phyloP scores from a whole-genome alignment of 2,329 filamentous ascomycete species.

The Fusarium chuoi region DNA sequence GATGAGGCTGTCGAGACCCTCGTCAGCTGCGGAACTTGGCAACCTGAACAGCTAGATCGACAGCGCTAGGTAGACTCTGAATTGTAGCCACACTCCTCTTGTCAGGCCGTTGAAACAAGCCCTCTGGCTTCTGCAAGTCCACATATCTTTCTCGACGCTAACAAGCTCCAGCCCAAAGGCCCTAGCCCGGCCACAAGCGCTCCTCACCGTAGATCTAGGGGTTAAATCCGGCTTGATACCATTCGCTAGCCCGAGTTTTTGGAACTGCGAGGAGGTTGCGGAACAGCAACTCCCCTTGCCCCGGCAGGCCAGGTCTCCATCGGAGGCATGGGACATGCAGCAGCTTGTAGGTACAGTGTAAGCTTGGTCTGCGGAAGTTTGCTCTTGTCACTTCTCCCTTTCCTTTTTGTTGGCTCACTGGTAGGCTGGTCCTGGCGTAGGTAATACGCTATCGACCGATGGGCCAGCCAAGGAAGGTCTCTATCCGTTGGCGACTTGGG shows the following conservation, averaged over 20 bases:
- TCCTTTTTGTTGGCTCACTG: conserved; percentile 6
- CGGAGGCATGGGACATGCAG: conserved; percentile 6
- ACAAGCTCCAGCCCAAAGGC: conserved; percentile 22
- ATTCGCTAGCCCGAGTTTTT: conserved; percentile 40
- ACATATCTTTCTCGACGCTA: conserved; percentile 21
- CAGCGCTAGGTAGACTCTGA: conserved; percentile 27
- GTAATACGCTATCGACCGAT: conserved; percentile 25
- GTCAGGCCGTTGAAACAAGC: conserved; percentile 39
- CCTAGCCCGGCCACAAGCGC: conserved; percentile 35
- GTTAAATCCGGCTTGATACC: conserved; percentile 34
- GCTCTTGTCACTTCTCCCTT: conserved; percentile 31
- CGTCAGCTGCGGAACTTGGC: background rate
- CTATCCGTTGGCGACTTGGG: conserved; percentile 4
- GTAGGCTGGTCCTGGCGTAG: conserved; percentile 10
- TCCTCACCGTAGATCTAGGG: conserved; percentile 37
- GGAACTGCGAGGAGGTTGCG: conserved; percentile 34
- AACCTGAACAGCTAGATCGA: conserved; percentile 10
- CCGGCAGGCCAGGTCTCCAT: conserved; percentile 31
- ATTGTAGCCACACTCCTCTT: conserved; percentile 26
- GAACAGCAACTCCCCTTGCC: conserved; percentile 34
- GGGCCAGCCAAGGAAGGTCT: conserved; percentile 6
- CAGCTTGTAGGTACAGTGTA: conserved; percentile 9
- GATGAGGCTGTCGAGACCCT: background rate
- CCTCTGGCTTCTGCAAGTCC: conserved; percentile 13
- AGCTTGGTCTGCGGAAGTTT: conserved; percentile 17